Conservation (phyloP, 2,329 filamentous ascomycete species). For the Colletotrichum sublineola region DNA sequence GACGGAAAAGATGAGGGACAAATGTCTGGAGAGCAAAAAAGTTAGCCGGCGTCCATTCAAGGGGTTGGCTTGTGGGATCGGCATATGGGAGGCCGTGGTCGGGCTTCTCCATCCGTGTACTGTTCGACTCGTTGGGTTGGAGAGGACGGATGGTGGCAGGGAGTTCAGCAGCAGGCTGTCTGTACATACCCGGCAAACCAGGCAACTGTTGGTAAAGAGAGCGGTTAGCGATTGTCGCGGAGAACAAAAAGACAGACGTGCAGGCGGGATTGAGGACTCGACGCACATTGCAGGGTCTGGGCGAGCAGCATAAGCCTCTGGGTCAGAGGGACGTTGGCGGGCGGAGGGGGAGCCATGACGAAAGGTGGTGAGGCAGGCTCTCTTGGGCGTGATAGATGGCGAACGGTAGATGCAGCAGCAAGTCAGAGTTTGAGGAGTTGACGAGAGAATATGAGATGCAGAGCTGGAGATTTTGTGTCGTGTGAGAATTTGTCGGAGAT, state of each 20-base stretch:
- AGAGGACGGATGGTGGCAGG: conserved; percentile 35
- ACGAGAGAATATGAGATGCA: neutral
- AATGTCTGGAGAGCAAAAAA: conserved; percentile 70
- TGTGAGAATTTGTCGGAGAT: conserved; percentile 32
- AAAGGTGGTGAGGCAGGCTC: neutral
- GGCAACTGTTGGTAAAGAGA: conserved; percentile 66
- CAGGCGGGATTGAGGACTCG: conserved; percentile 43
- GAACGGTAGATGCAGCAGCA: conserved; percentile 18
- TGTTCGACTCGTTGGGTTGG: conserved; percentile 23
- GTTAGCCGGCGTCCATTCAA: conserved; percentile 6
- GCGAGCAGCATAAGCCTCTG: conserved; percentile 84
- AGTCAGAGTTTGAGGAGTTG: neutral
- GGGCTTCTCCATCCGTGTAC: conserved; percentile 13
- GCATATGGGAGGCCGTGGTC: neutral
- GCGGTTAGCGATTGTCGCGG: conserved; percentile 51
- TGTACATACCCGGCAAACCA: conserved; percentile 84
- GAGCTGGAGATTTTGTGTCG: conserved; percentile 19
- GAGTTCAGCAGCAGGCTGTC: conserved; percentile 32
- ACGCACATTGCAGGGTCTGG: conserved; percentile 92
- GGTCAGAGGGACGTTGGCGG: conserved; percentile 75
- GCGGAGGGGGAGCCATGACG: conserved; percentile 73
- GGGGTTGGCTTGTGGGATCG: neutral
- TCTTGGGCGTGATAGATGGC: conserved; percentile 13
- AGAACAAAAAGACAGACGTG: conserved; percentile 35
- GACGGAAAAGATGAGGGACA: conserved; percentile 86